Evolutionary conservation across 2,329 filamentous ascomycete species (phyloP), one percentile per base, ranked within the genome.

Genomic region (Curvularia eragrostidis): DNA sequence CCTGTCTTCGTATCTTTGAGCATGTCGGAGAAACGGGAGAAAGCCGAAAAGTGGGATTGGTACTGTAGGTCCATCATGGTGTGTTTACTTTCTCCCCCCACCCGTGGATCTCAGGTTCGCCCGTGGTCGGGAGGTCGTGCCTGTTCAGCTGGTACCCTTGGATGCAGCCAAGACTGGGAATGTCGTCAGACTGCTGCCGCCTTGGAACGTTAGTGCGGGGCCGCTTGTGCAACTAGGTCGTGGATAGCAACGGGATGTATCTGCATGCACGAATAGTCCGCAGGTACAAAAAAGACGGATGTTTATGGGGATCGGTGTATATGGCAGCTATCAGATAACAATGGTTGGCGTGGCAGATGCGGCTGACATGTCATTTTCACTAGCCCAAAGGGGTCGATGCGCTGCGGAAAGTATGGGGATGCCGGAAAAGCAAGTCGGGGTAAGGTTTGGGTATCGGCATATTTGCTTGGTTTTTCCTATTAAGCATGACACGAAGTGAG

Each of bases 1-100:
- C 53, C 48, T n/a, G 53, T 61, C 10, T 55, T 63, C 12, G 58
- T 59, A 32, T 63, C 60, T 30, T 63, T 65, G 39, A 65, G 61
- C 41, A 50, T 49, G 21, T 59, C 58, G 36, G 62, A 61, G 51
- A 65, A 61, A 30, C 62, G 57, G 34, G 55, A 30, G n/a, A 65
- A 59, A 36, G 61, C 56, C 3, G 62, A 65, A 34, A 57, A 41
- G 24, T 57, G 57, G n/a, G 57, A 50, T 39, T 58, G 55, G n/a
- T 58, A 46, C 30, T 58, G 55, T 34, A 58, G 55, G 39, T 58
- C 55, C 55, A 58, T 54, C 55, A 58, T 58, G 55, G 18, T 44
- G n/a, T 49, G 19, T 10, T 44, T 42, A 18, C 10, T 54, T 23
- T 13, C 32, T 34, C 15, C 10, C 18, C 30, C 19, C 13, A 15